Base-by-base conservation (phyloP, 2,329 filamentous ascomycete species). In the Colletotrichum acutatum region DNA sequence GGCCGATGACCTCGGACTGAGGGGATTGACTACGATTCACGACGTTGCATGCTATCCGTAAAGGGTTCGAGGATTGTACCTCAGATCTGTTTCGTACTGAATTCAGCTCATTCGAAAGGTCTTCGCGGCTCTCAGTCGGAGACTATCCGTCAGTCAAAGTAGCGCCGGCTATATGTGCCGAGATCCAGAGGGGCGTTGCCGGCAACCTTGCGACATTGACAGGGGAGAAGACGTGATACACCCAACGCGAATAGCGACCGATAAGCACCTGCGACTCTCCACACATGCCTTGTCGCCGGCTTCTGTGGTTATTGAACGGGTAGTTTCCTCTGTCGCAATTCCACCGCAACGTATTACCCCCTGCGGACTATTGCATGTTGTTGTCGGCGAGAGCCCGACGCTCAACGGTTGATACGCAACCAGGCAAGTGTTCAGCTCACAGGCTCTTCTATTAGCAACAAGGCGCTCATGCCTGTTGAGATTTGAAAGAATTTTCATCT, bases 171-270 rank as follows among this genome's bases (percentile, higher is more conserved):
- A 24, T n/a, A 22, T 34, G 19, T 57, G 52, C 19, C 46, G 22
- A 3, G 26, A 19, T 0, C 2, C 2, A 26, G 52, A 53, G 28
- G 42, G 16, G 19, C 42, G 42, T 22, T 49, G 42, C 8, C 60
- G 52, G 49, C 24, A 12, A 34, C 8, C 53, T 63, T 64, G 37
- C 66, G 66, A 72, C 65, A 72, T 72, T 30, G 59, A 49, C 69
- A 19, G 4, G 65, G 69, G 37, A 63, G 53, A 72, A 72, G 59
- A 64, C 59, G 64, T 54, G 49, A 72, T 72, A 34, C 53, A 1
- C 57, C 63, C 49, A 22, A 42, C 37, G 34, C 37, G 9, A 7
- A 2, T 6, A 12, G 28, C 14, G 9, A 11, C 52, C 52, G n/a
- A 42, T 49, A 30, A 56, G 16, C 24, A 42, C 49, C 22, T 3